Evolutionary conservation across 2,329 filamentous ascomycete genomes (phyloP).

Genomic region (Aspergillus fumigatus): DNA sequence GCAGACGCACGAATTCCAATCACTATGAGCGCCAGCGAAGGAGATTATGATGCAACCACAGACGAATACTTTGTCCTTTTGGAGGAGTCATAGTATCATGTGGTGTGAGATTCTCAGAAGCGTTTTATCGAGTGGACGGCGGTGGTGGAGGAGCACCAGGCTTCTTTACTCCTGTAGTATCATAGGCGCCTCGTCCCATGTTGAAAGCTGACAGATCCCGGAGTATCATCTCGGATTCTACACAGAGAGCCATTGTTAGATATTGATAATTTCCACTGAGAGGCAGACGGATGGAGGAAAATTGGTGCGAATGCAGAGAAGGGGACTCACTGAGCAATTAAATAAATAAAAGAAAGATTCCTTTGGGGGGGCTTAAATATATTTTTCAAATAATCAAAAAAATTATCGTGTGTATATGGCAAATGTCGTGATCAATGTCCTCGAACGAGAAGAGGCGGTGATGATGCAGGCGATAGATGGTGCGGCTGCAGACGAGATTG

Average conservation of each 20-base stretch:
- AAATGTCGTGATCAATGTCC: slow-evolving; percentile 16
- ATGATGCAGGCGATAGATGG: slow-evolving; percentile 20
- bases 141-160: slow-evolving; percentile 43
- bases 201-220: slow-evolving; percentile 40
- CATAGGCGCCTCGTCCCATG: slow-evolving; percentile 50
- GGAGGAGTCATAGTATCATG: slow-evolving; percentile 14
- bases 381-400: slow-evolving; percentile 8
- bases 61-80: slow-evolving; percentile 17
- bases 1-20: slow-evolving; percentile 25
- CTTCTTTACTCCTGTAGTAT: slow-evolving; percentile 50
- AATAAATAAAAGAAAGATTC: slow-evolving; percentile 6
- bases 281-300: not conserved
- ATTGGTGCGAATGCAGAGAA: not conserved
- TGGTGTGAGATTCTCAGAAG: slow-evolving; percentile 17
- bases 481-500: slow-evolving; percentile 34
- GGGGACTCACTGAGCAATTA: slow-evolving; percentile 16
- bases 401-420: slow-evolving; percentile 14
- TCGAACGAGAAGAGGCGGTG: slow-evolving; percentile 23
- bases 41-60: slow-evolving; percentile 12
- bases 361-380: not conserved
- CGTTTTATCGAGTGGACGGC: slow-evolving; percentile 23
- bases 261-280: not conserved
- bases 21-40: slow-evolving; percentile 20
- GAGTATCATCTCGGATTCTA: slow-evolving; percentile 39
- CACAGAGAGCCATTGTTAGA: slow-evolving; percentile 28